Percentiles rank a stretch among this genome's conserved stretches.
Conservation (phyloP, 805 yeast species). For the Cyberlindnera nakhonratchasimensis region DNA sequence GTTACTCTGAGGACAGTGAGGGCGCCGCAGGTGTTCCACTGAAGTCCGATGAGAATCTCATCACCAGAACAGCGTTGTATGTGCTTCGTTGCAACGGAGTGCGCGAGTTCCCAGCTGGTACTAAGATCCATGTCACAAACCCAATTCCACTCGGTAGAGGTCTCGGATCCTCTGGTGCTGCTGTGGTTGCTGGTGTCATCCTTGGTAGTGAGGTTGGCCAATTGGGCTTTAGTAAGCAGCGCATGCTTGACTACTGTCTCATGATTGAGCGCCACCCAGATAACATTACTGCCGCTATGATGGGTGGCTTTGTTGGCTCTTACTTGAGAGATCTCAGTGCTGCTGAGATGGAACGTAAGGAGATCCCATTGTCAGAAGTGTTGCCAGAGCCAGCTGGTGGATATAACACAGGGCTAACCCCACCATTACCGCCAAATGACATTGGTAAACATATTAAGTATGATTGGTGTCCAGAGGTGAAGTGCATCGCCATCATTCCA, state of each 20-base stretch:
- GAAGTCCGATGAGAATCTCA: slow-evolving; percentile 72
- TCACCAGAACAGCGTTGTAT: slow-evolving; percentile 90
- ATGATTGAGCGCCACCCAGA: slow-evolving; percentile 99
- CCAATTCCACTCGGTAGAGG: slow-evolving; percentile 98
- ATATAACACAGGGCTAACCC: slow-evolving; percentile 60
- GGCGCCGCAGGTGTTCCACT: slow-evolving; percentile 82
- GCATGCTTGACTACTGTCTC: slow-evolving; percentile 90
- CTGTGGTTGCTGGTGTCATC: slow-evolving; percentile 94
- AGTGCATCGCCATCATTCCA: slow-evolving; percentile 90
- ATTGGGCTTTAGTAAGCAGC: slow-evolving; percentile 65
- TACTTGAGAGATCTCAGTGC: slow-evolving; percentile 77
- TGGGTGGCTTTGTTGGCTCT: slow-evolving; percentile 98
- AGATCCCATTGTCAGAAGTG: slow-evolving; percentile 81
- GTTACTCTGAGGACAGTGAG: slow-evolving; percentile 67
- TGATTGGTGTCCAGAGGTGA: slow-evolving; percentile 75
- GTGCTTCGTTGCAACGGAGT: slow-evolving; percentile 82
- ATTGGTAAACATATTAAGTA: slow-evolving; percentile 89
- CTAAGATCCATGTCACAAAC: slow-evolving; percentile 73
- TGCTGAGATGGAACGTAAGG: slow-evolving; percentile 68
- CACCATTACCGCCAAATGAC: slow-evolving; percentile 78
- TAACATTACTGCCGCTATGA: slow-evolving; percentile 97
- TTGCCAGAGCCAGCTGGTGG: slow-evolving; percentile 77
- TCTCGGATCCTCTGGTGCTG: slow-evolving; percentile 96
- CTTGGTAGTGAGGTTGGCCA: slow-evolving; percentile 83
- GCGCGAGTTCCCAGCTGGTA: slow-evolving; percentile 76